Percentiles rank a stretch among this genome's conserved stretches.
phyloP scores from a whole-genome alignment of 495 filamentous ascomycete species.

The Staphylotrichum tortipilum region DNA sequence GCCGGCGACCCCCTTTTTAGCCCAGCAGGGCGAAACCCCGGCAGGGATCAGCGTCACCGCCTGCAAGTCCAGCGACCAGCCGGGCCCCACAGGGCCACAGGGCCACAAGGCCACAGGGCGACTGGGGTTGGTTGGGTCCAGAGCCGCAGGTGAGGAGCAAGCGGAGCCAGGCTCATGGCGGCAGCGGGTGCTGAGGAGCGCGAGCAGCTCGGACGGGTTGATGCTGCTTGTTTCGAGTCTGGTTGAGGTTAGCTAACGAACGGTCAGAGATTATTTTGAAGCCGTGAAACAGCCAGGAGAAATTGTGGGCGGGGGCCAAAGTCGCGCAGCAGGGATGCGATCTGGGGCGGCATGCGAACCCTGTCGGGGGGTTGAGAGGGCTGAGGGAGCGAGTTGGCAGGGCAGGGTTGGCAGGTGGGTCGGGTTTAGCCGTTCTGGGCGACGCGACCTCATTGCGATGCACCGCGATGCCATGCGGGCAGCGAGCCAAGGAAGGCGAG shows the following conservation, averaged over 20 bases:
- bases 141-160: no score
- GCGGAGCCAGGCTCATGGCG: no score
- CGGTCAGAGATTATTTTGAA: no score
- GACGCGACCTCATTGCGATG: constrained; percentile 1
- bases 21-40: constrained; percentile 1
- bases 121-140: no score
- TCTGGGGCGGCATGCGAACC: neutral
- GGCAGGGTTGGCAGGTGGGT: no score
- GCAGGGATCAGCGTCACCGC: neutral
- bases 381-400: neutral
- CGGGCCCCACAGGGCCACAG: no score
- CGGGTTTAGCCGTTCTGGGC: constrained; percentile 1
- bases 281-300: neutral
- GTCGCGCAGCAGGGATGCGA: constrained; percentile 1
- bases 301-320: neutral
- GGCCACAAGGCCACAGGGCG: no score
- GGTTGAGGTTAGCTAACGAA: no score
- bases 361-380: neutral
- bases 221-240: no score
- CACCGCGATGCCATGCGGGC: constrained; percentile 1
- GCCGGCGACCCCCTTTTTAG: neutral
- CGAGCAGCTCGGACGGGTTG: no score
- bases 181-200: no score
- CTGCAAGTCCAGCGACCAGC: no score
- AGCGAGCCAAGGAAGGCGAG: neutral